These are phyloP conservation scores for Metschnikowia vanudenii DNA, from an alignment of 805 yeast species.

Conservation along the genomic window DNA sequence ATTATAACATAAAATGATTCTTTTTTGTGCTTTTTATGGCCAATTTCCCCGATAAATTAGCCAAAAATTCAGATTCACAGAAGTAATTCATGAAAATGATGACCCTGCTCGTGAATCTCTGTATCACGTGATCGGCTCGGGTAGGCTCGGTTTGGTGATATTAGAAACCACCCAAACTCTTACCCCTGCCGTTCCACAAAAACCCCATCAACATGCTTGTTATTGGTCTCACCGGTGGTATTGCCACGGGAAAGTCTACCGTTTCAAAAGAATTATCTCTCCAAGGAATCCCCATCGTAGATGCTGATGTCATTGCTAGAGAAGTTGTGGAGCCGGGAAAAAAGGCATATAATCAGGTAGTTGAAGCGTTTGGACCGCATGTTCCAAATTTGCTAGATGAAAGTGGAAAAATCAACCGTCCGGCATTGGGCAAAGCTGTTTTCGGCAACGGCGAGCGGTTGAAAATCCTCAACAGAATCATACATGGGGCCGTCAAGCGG, in stretches of 20 bases:
- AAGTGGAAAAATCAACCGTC: constrained; percentile 58
- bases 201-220: constrained; percentile 58
- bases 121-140: too few species aligned
- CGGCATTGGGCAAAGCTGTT: constrained; percentile 73
- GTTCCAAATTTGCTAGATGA: constrained; percentile 49
- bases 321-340: constrained; percentile 82
- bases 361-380: constrained; percentile 53
- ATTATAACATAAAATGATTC: too few species aligned
- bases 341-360: constrained; percentile 65
- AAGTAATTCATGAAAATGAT: too few species aligned
- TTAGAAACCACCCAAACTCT: too few species aligned
- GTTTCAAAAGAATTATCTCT: constrained; percentile 62
- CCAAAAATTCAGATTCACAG: too few species aligned
- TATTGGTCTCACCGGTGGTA: constrained; percentile 96
- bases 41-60: too few species aligned
- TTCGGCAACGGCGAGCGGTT: constrained; percentile 67
- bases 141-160: too few species aligned
- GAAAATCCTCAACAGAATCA: constrained; percentile 61
- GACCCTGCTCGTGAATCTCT: too few species aligned
- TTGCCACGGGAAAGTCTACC: constrained; percentile 95
- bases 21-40: too few species aligned
- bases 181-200: too few species aligned
- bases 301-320: constrained; percentile 88
- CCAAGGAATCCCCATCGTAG: constrained; percentile 61
- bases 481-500: constrained; percentile 82